Conservation (phyloP, 805 yeast genomes). For the Debaryomyces castellii region DNA sequence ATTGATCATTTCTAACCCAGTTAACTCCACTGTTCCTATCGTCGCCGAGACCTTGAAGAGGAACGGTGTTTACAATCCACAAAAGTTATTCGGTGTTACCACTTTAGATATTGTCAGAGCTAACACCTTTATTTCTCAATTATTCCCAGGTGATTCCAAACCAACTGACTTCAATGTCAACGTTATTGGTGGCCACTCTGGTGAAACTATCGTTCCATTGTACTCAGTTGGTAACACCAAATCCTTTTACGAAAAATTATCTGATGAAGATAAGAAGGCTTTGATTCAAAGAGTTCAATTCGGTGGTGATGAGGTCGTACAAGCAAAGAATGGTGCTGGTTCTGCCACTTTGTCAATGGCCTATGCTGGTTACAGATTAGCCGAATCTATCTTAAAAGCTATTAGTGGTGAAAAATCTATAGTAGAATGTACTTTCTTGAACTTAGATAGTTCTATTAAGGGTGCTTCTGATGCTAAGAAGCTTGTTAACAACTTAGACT, state of each 20-base stretch:
- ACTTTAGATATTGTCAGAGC: conserved; percentile 87
- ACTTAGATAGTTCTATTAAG: conserved; percentile 47
- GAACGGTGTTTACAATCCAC: conserved; percentile 67
- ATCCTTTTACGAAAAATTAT: conserved; percentile 37
- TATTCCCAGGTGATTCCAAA: conserved; percentile 41
- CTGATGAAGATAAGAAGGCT: conserved; percentile 62
- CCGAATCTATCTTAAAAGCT: conserved; percentile 64
- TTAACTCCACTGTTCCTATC: conserved; percentile 89
- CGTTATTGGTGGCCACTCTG: conserved; percentile 94
- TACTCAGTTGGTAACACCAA: conserved; percentile 48
- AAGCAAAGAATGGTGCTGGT: conserved; percentile 82
- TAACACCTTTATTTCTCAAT: conserved; percentile 70
- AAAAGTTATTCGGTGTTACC: conserved; percentile 82
- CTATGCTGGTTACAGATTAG: conserved; percentile 76
- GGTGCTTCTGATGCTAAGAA: conserved; percentile 54
- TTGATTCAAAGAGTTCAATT: conserved; percentile 89
- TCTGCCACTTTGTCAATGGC: conserved; percentile 88
- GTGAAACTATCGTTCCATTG: conserved; percentile 90
- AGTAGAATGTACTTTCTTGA: conserved; percentile 52
- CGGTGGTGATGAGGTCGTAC: conserved; percentile 88
- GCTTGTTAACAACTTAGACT: conserved; percentile 44
- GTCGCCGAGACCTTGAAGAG: conserved; percentile 76
- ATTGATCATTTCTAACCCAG: conserved; percentile 88
- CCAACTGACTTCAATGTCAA: conserved; percentile 61
- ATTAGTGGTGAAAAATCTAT: conserved; percentile 27